phyloP scores from a whole-genome alignment of 768 basidiomycete genomes.

The Naganishia vishniacii region DNA sequence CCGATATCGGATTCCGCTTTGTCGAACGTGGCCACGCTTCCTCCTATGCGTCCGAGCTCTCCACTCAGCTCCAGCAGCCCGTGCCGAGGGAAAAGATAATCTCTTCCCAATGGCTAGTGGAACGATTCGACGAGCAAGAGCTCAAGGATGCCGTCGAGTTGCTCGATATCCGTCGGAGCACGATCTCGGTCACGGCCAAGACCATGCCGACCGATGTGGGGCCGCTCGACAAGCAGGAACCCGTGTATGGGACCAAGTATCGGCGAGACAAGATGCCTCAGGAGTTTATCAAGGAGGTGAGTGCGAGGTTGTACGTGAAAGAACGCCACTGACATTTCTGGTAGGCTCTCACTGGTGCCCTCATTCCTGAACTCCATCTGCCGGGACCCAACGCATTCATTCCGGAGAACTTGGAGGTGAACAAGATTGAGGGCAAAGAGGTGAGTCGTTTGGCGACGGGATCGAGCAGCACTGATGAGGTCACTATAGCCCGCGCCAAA shows the following conservation, averaged over 20 bases:
- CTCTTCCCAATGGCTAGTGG: slow-evolving; percentile 63
- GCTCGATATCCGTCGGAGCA: slow-evolving; percentile 62
- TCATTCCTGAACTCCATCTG: slow-evolving; percentile 60
- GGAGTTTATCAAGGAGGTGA: slow-evolving; percentile 55
- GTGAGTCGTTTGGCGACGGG: slow-evolving; percentile 29
- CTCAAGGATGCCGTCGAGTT: slow-evolving; percentile 57
- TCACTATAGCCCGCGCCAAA: slow-evolving; percentile 18
- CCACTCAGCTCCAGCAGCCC: slow-evolving; percentile 72
- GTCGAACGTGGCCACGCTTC: slow-evolving; percentile 76
- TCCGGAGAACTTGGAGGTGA: slow-evolving; percentile 75
- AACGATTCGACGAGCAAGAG: slow-evolving; percentile 63
- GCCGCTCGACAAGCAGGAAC: slow-evolving; percentile 58
- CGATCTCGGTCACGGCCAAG: slow-evolving; percentile 73
- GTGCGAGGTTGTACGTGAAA: slow-evolving; percentile 45
- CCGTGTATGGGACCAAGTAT: slow-evolving; percentile 89
- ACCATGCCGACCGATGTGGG: slow-evolving; percentile 60
- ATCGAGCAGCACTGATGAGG: neutral
- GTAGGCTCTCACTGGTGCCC: slow-evolving; percentile 59
- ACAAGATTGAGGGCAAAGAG: slow-evolving; percentile 63
- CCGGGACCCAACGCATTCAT: slow-evolving; percentile 87
- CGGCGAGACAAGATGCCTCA: slow-evolving; percentile 55
- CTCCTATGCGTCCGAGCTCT: slow-evolving; percentile 67
- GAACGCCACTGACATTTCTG: neutral
- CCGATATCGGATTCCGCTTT: slow-evolving; percentile 74
- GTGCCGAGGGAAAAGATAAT: slow-evolving; percentile 72